Evolutionary conservation across 2,329 filamentous ascomycete genomes (phyloP), one percentile per base, ranked within the genome.

Genomic region (Emericellopsis atlantica): DNA sequence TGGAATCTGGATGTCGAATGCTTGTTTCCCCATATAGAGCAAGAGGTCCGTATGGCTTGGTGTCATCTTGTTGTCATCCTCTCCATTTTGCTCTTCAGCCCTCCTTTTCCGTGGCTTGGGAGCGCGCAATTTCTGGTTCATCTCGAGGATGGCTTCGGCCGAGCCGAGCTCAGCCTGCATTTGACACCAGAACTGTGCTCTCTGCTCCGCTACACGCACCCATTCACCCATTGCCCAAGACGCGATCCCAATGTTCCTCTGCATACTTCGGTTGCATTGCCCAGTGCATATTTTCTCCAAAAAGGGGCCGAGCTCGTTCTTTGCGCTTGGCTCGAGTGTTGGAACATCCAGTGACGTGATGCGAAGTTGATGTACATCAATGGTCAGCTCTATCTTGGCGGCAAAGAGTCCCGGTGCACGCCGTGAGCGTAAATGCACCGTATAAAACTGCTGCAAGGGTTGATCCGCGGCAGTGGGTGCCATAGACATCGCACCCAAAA

Each of bases 221-320:
- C 81, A 85, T 39, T 81, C 76, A 11, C 70, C 70, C 66, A 85
- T 76, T 0, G 78, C 79, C 78, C 79, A 85, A 5, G 70, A 69
- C 0, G 81, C 51, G 6, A 79, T 67, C 16, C 69, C 69, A 1
- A 84, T 56, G 45, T 85, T 81, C 31, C 66, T 65, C 7, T 65
- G 61, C 45, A 74, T 59, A 0, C 65, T 64, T n/a, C 66, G 65
- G 59, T 60, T 54, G 54, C 50, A 58, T 44, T 49, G 51, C 45
- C 49, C 60, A 44, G 48, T 51, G 55, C 46, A 59, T 12, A 76
- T 50, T 38, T 56, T 61, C 1, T 68, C 57, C 4, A 77, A 46
- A 38, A 78, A 79, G 0, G 67, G 58, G 0, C 66, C 66, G 0
- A 86, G 63, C 50, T 85, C 81, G 0, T 61, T 51, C 23, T 67